Conservation (phyloP, 345 rosid genomes). For the Iberis pinnata region DNA sequence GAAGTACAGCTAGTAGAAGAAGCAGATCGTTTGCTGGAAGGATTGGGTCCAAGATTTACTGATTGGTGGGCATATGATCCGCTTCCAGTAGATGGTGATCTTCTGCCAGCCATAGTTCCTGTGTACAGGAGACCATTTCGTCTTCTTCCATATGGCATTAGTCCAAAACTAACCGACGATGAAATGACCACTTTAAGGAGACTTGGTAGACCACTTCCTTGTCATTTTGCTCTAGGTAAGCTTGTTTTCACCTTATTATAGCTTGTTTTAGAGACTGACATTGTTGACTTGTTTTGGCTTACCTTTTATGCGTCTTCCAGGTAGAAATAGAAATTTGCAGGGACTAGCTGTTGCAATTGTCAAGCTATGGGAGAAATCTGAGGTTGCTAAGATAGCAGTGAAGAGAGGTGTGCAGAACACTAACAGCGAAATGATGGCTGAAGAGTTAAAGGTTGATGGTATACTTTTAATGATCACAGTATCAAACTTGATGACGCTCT, state of each 20-base stretch:
- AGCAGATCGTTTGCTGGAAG: slow-evolving; percentile 70
- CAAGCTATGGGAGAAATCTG: slow-evolving; percentile 97
- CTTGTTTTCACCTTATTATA: slow-evolving; percentile 11
- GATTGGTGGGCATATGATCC: slow-evolving; percentile 99
- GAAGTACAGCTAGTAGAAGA: slow-evolving; percentile 70
- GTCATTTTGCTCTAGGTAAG: slow-evolving; percentile 84
- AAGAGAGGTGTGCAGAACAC: slow-evolving; percentile 87
- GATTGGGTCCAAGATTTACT: slow-evolving; percentile 78
- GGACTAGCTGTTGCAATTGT: slow-evolving; percentile 77
- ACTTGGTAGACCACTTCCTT: slow-evolving; percentile 80
- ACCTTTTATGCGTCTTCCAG: slow-evolving; percentile 34
- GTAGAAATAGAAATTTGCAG: slow-evolving; percentile 80
- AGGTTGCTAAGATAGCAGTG: slow-evolving; percentile 84
- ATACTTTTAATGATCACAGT: slow-evolving; percentile 1
- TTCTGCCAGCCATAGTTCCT: slow-evolving; percentile 69
- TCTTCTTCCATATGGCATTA: slow-evolving; percentile 87
- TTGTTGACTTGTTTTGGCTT: slow-evolving; percentile 15
- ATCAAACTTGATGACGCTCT: slow-evolving; percentile 6
- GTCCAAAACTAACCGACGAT: slow-evolving; percentile 68
- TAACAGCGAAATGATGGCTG: slow-evolving; percentile 74
- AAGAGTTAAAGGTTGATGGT: slow-evolving; percentile 68
- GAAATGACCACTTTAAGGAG: slow-evolving; percentile 90
- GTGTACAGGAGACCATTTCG: slow-evolving; percentile 83
- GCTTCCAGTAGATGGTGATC: slow-evolving; percentile 85
- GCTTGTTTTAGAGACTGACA: slow-evolving; percentile 1